These are phyloP conservation scores for Penicillium sp. DNA, from an alignment of 2,329 filamentous ascomycete species.

Conservation along the genomic window DNA sequence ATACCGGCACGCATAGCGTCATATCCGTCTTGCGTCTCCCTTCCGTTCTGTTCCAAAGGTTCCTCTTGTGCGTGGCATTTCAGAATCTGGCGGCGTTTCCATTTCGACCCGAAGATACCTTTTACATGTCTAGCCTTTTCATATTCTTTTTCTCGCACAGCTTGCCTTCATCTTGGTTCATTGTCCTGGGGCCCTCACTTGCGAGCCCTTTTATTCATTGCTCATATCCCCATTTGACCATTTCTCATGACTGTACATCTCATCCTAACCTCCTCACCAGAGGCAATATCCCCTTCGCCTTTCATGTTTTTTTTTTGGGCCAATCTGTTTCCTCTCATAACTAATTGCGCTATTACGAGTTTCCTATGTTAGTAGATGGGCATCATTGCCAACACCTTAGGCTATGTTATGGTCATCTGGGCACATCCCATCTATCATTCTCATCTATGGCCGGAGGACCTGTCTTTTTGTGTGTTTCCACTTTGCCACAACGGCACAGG, in stretches of 20 bases:
- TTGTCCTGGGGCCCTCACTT: slow-evolving; percentile 6
- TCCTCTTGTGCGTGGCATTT: slow-evolving; percentile 37
- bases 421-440: slow-evolving; percentile 18
- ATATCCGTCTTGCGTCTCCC: slow-evolving; percentile 27
- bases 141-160: slow-evolving; percentile 11
- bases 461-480: slow-evolving; percentile 21
- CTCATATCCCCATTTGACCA: slow-evolving; percentile 10
- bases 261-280: slow-evolving; percentile 13
- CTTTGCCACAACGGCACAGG: slow-evolving; percentile 24
- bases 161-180: slow-evolving; percentile 7
- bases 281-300: slow-evolving; percentile 6
- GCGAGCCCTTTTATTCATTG: slow-evolving; percentile 5
- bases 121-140: slow-evolving; percentile 29
- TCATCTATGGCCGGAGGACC: slow-evolving; percentile 21
- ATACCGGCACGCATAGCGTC: slow-evolving; percentile 40
- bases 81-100: slow-evolving; percentile 38
- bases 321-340: slow-evolving; percentile 16
- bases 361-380: slow-evolving; percentile 35
- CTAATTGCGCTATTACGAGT: slow-evolving; percentile 32
- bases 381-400: slow-evolving; percentile 19
- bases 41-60: slow-evolving; percentile 28
- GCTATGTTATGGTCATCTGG: slow-evolving; percentile 16
- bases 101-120: slow-evolving; percentile 39
- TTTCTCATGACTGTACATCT: slow-evolving; percentile 26
- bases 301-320: slow-evolving; percentile 11